Conservation (phyloP, 305 asterid species). For the Solanum hybrid region DNA sequence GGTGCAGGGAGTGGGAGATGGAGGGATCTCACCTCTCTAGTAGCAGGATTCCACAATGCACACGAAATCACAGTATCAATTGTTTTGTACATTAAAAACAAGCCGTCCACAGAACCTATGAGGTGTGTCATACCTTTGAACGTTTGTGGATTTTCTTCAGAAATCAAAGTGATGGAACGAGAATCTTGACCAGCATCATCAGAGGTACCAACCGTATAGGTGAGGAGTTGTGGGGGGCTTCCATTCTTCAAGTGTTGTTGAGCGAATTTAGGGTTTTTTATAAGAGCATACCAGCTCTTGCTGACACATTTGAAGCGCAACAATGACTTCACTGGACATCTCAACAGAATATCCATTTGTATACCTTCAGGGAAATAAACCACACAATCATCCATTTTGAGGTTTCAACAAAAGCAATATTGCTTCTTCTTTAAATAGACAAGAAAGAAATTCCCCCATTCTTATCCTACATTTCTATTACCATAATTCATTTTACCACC, state of each 20-base stretch:
- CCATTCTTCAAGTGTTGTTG: background rate
- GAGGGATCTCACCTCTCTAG: background rate
- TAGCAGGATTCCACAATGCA: background rate
- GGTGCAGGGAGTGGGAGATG: background rate
- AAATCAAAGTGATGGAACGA: background rate
- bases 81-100: background rate
- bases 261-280: background rate
- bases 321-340: background rate
- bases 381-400: background rate
- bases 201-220: background rate
- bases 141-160: background rate
- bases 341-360: background rate
- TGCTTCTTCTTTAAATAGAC: background rate
- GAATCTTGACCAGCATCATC: background rate
- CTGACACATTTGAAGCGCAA: background rate
- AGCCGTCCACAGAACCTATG: background rate
- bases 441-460: background rate
- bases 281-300: background rate
- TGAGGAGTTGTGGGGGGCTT: background rate
- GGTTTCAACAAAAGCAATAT: background rate
- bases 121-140: background rate
- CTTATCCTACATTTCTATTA: background rate
- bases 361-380: background rate
- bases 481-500: background rate
- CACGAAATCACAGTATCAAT: background rate